Percentiles rank a stretch among this genome's conserved stretches.
phyloP scores from a whole-genome alignment of 1,284 basidiomycete species.

The Malassezia sp. region DNA sequence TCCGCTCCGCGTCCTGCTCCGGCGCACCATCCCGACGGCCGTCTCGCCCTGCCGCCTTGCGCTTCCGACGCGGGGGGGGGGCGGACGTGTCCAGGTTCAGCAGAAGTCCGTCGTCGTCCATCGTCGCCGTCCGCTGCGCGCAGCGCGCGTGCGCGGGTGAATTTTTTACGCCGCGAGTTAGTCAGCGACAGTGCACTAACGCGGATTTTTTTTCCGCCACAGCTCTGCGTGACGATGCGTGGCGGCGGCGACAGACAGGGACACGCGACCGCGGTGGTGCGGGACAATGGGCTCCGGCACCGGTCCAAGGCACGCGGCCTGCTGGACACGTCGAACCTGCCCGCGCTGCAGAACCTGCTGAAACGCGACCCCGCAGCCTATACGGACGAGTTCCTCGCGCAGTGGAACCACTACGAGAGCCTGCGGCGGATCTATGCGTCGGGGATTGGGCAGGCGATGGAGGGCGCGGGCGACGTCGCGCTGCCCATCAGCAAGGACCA shows the following conservation, averaged over 20 bases:
- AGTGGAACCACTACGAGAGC: constrained; percentile 92
- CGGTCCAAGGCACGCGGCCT: constrained; percentile 41
- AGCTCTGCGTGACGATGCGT: too few species aligned
- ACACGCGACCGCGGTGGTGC: constrained; percentile 24
- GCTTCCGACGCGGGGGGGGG: background rate
- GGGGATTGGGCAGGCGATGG: constrained; percentile 22
- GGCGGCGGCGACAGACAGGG: background rate
- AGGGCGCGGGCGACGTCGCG: constrained; percentile 1
- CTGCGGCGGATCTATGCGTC: constrained; percentile 66
- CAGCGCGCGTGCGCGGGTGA: too few species aligned
- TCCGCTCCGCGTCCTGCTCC: background rate
- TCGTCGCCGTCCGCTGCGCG: constrained; percentile 16
- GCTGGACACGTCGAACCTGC: constrained; percentile 50
- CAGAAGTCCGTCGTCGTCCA: constrained; percentile 40
- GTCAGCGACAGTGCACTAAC: too few species aligned
- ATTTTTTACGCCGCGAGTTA: background rate
- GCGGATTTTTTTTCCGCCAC: constrained; percentile 3
- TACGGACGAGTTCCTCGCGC: constrained; percentile 92
- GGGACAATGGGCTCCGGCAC: constrained; percentile 34
- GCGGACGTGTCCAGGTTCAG: constrained; percentile 37
- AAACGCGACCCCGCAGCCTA: constrained; percentile 80
- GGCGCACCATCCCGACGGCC: background rate
- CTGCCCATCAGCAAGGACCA: constrained; percentile 26
- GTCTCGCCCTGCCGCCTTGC: background rate
- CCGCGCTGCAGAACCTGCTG: constrained; percentile 81